Conservation (phyloP, 2,329 filamentous ascomycete species). For the Cercospora sp. region DNA sequence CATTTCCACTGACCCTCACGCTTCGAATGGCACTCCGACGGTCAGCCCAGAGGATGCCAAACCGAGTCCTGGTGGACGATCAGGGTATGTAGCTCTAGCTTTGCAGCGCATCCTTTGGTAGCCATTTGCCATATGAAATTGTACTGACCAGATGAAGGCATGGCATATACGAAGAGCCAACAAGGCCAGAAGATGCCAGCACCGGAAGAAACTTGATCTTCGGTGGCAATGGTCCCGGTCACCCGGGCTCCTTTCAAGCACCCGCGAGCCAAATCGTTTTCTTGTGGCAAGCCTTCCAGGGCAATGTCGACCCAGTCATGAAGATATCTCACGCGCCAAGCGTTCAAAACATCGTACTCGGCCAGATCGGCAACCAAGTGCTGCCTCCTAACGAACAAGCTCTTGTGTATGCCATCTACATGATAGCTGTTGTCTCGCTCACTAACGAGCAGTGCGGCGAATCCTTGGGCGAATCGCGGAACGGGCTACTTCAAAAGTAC, state of each 20-base stretch:
- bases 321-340: conserved; percentile 73
- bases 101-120: conserved; percentile 5
- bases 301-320: conserved; percentile 72
- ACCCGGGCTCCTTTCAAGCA: conserved; percentile 26
- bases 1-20: conserved; percentile 23
- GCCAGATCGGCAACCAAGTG: conserved; percentile 57
- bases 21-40: conserved; percentile 16
- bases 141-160: conserved; percentile 7
- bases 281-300: conserved; percentile 73
- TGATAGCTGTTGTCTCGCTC: conserved; percentile 37
- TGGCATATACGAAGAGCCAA: conserved; percentile 18
- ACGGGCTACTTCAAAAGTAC: conserved; percentile 28
- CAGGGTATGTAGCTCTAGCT: conserved; percentile 4
- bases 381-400: conserved; percentile 49
- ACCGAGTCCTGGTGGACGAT: conserved; percentile 13
- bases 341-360: conserved; percentile 66
- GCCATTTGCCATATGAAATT: neutral
- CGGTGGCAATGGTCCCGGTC: conserved; percentile 18
- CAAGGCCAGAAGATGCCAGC: conserved; percentile 4
- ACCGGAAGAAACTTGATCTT: conserved; percentile 31
- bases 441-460: conserved; percentile 34
- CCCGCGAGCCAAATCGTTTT: conserved; percentile 54
- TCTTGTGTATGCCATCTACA: conserved; percentile 41
- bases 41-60: conserved; percentile 14
- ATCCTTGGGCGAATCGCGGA: conserved; percentile 28